Conservation (phyloP, 306 rosid genomes). For the Hylodesmum podocarpum region DNA sequence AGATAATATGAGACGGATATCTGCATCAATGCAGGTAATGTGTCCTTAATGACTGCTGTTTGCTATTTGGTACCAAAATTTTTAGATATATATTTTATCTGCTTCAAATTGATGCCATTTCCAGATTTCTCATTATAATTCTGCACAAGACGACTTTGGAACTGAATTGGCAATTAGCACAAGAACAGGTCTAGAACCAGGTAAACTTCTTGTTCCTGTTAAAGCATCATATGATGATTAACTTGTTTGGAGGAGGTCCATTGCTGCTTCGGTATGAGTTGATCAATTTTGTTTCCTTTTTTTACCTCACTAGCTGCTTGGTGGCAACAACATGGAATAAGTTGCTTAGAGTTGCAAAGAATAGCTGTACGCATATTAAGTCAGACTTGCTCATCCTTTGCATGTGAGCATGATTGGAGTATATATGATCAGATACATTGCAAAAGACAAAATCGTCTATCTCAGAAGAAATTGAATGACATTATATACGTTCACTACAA, state of each 20-base stretch:
- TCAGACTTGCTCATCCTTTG: conserved; percentile 86
- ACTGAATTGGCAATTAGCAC: conserved; percentile 95
- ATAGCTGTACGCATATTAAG: conserved; percentile 88
- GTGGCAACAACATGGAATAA: conserved; percentile 99
- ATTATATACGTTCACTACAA: conserved; percentile 81
- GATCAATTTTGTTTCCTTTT: conserved; percentile 25
- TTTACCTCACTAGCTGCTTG: conserved; percentile 68
- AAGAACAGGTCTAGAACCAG: conserved; percentile 95
- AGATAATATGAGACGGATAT: conserved; percentile 69
- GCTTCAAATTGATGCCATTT: conserved; percentile 30
- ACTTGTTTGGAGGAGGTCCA: not conserved
- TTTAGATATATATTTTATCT: conserved; percentile 7
- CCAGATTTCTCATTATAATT: conserved; percentile 80
- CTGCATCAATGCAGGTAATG: conserved; percentile 86
- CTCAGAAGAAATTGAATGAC: conserved; percentile 78
- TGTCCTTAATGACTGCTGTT: conserved; percentile 19
- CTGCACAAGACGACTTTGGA: conserved; percentile 93
- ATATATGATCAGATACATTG: conserved; percentile 61
- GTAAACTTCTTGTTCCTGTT: conserved; percentile 37
- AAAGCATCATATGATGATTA: not conserved
- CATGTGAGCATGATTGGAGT: conserved; percentile 84
- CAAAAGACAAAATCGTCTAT: conserved; percentile 57
- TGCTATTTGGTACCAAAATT: not conserved
- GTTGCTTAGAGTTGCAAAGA: conserved; percentile 88
- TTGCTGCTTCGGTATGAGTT: conserved; percentile 3